Conservation (phyloP, 169 alveolate genomes). For the Theileria orientalis region DNA sequence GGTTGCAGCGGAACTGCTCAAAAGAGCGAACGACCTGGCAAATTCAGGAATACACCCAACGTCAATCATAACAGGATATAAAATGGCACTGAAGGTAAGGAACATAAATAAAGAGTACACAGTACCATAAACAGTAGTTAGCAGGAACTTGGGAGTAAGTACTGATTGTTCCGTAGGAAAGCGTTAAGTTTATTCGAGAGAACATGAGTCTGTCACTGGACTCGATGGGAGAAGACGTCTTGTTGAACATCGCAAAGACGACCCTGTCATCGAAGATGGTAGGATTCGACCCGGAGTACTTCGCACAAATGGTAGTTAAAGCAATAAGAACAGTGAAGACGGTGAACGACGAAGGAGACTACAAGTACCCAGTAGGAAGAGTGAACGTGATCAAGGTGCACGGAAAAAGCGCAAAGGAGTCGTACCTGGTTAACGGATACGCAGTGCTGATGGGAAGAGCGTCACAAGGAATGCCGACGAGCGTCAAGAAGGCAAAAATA, state of each 20-base stretch:
- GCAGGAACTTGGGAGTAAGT: background rate
- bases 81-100: conserved; percentile 84
- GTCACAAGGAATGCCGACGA: conserved; percentile 94
- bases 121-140: background rate
- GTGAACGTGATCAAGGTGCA: conserved; percentile 93
- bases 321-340: conserved; percentile 91
- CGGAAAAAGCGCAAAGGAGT: conserved; percentile 93
- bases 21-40: conserved; percentile 94
- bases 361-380: conserved; percentile 93
- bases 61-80: conserved; percentile 92
- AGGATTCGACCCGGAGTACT: conserved; percentile 91
- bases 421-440: conserved; percentile 89
- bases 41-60: conserved; percentile 98
- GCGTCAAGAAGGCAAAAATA: conserved; percentile 91
- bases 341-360: conserved; percentile 80
- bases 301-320: conserved; percentile 91
- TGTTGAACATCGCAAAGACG: conserved; percentile 92
- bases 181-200: conserved; percentile 91
- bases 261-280: conserved; percentile 92
- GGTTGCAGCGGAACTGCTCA: conserved; percentile 96
- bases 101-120: background rate
- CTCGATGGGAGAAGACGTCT: conserved; percentile 82
- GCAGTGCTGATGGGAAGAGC: conserved; percentile 92
- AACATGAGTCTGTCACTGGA: conserved; percentile 84
- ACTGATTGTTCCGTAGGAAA: conserved; percentile 70